Evolutionary conservation across 208 protist genomes (phyloP).

Genomic region (Herpetomonas tarakana): DNA sequence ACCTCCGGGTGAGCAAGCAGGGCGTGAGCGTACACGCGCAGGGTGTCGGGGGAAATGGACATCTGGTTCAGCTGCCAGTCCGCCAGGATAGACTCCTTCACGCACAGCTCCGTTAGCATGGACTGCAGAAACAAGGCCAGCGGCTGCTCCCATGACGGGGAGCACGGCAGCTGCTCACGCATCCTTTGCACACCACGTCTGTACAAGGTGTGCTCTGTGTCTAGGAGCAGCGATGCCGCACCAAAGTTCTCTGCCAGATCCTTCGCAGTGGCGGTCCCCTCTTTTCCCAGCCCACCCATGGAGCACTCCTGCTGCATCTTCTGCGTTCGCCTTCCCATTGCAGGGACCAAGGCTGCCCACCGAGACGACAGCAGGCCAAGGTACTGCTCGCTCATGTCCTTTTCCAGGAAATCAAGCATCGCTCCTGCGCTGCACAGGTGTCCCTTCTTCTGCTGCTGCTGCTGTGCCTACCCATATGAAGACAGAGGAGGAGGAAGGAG

Average conservation of each 20-base stretch:
- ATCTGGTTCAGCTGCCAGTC: slow-evolving; percentile 31
- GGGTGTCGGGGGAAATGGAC: slow-evolving; percentile 37
- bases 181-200: slow-evolving; percentile 18
- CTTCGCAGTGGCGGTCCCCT: background rate
- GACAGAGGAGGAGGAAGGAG: slow-evolving; percentile 4
- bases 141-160: background rate
- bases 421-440: slow-evolving; percentile 15
- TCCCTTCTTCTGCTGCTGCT: background rate
- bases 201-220: slow-evolving; percentile 49
- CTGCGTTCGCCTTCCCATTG: slow-evolving; percentile 41
- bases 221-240: slow-evolving; percentile 29
- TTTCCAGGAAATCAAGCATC: slow-evolving; percentile 17
- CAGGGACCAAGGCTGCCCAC: slow-evolving; percentile 45
- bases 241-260: slow-evolving; percentile 34
- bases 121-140: slow-evolving; percentile 27
- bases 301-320: slow-evolving; percentile 32
- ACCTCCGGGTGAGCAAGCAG: slow-evolving; percentile 36
- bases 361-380: slow-evolving; percentile 47
- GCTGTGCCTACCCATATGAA: background rate
- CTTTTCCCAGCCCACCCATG: slow-evolving; percentile 16
- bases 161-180: background rate
- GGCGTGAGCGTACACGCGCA: slow-evolving; percentile 62
- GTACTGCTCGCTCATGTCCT: slow-evolving; percentile 30
- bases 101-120: slow-evolving; percentile 31
- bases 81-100: slow-evolving; percentile 41